These are phyloP conservation scores for Inonotus obliquus DNA, from an alignment of 1,284 basidiomycete species.

Conservation along the genomic window DNA sequence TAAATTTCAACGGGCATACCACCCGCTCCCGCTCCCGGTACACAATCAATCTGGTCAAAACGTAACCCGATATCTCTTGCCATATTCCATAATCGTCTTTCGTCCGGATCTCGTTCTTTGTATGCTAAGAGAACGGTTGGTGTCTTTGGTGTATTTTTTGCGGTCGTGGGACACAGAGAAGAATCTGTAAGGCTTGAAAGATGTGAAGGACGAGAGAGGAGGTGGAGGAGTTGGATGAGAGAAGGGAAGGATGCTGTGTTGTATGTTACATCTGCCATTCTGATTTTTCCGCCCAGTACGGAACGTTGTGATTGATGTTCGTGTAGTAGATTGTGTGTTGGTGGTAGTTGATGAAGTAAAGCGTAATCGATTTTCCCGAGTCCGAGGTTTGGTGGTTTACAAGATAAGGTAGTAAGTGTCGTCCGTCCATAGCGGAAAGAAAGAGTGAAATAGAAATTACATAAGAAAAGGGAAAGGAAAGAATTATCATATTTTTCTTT, in stretches of 20 bases:
- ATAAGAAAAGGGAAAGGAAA: neutral
- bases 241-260: constrained; percentile 80
- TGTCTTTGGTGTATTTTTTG: too few relatives aligned
- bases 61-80: constrained; percentile 45
- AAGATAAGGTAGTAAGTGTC: too few relatives aligned
- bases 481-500: too few relatives aligned
- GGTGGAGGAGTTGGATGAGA: constrained; percentile 48
- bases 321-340: too few relatives aligned
- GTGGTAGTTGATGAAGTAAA: too few relatives aligned
- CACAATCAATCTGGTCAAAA: constrained; percentile 50
- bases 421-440: too few relatives aligned
- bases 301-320: too few relatives aligned
- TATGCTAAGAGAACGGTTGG: constrained; percentile 64
- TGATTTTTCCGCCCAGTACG: constrained; percentile 25
- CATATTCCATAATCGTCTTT: constrained; percentile 68
- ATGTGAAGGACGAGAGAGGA: constrained; percentile 21
- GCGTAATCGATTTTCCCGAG: too few relatives aligned
- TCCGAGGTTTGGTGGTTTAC: too few relatives aligned
- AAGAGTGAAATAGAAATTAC: too few relatives aligned
- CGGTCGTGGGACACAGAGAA: constrained; percentile 29
- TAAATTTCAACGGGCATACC: constrained; percentile 71
- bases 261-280: constrained; percentile 89
- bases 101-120: constrained; percentile 74
- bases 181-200: constrained; percentile 23
- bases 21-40: constrained; percentile 50